Evolutionary conservation across 1,139 yeast genomes (phyloP).

Genomic region (Debaryomyces coudertii): DNA sequence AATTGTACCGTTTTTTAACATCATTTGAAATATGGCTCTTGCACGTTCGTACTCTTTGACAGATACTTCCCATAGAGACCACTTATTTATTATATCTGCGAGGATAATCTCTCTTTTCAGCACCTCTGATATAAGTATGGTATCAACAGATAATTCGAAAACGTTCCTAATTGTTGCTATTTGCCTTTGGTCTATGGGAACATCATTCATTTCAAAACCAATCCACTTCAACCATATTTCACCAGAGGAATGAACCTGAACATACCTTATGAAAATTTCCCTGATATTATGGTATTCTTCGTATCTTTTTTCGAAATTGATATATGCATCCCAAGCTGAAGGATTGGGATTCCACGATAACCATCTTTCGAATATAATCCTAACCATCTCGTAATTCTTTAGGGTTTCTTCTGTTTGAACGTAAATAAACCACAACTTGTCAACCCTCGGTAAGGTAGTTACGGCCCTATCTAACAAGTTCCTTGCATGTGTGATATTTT

Average conservation of each 20-base stretch:
- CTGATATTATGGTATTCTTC: slow-evolving; percentile 63
- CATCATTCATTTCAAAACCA: slow-evolving; percentile 32
- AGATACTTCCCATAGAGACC: slow-evolving; percentile 77
- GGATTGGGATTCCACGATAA: slow-evolving; percentile 69
- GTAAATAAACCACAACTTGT: slow-evolving; percentile 84
- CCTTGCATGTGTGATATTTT: slow-evolving; percentile 86
- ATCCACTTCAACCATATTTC: slow-evolving; percentile 65
- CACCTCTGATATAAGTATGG: slow-evolving; percentile 31
- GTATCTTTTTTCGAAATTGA: slow-evolving; percentile 71
- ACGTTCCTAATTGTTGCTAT: slow-evolving; percentile 57
- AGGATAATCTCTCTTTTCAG: slow-evolving; percentile 23
- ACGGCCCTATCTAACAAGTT: slow-evolving; percentile 82
- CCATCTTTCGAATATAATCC: slow-evolving; percentile 81
- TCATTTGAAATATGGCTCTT: slow-evolving; percentile 58
- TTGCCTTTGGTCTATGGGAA: slow-evolving; percentile 14
- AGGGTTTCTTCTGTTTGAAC: slow-evolving; percentile 82
- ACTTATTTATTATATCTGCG: slow-evolving; percentile 39
- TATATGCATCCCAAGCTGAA: slow-evolving; percentile 74
- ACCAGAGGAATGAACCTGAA: slow-evolving; percentile 53
- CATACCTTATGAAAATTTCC: slow-evolving; percentile 57
- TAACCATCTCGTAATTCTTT: slow-evolving; percentile 62
- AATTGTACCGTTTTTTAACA: slow-evolving; percentile 39
- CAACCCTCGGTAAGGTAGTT: slow-evolving; percentile 71
- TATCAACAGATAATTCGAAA: slow-evolving; percentile 68
- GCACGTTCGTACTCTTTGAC: slow-evolving; percentile 69